Conservation (phyloP, 257 asterid genomes). For the Solanum infundibuliforme region DNA sequence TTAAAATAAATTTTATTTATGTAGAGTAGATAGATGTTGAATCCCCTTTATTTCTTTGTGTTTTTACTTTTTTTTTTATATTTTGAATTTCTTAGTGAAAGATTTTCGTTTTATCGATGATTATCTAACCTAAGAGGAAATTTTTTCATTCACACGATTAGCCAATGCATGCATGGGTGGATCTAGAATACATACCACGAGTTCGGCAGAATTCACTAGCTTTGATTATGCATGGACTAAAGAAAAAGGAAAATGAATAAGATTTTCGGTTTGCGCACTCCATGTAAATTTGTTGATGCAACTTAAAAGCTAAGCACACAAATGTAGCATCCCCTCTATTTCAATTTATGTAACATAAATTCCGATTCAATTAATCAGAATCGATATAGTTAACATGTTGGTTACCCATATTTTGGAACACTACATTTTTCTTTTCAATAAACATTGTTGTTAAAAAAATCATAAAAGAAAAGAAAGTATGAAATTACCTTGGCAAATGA, state of each 20-base stretch:
- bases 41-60: not conserved
- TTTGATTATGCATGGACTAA: not conserved
- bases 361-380: not conserved
- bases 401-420: not conserved
- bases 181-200: not conserved
- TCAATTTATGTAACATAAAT: not conserved
- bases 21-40: not conserved
- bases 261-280: not conserved
- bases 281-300: not conserved
- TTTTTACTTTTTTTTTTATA: not conserved
- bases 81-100: not conserved
- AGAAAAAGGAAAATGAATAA: not conserved
- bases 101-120: not conserved
- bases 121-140: not conserved
- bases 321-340: not conserved
- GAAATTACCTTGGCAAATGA: not conserved
- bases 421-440: not conserved
- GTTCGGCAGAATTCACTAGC: not conserved
- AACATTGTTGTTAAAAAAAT: not conserved
- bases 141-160: not conserved
- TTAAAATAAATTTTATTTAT: no score
- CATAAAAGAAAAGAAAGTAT: not conserved
- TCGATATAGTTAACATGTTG: not conserved
- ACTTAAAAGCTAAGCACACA: not conserved
- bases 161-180: not conserved